Evolutionary conservation across 148 eudicot genomes (phyloP).

Genomic region (Mesembryanthemum crystallinum): DNA sequence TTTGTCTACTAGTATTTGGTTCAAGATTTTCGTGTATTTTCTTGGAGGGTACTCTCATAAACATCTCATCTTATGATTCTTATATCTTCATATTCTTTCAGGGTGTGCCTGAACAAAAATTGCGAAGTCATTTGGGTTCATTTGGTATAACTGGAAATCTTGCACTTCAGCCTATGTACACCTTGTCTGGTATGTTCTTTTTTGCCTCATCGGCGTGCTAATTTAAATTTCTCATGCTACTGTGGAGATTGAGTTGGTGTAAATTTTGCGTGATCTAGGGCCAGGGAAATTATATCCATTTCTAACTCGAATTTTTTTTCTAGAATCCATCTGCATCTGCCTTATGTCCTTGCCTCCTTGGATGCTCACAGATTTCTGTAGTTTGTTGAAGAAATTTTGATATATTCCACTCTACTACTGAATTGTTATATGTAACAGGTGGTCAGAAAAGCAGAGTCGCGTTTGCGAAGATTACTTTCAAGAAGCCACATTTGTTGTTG

Average conservation of each 20-base stretch:
- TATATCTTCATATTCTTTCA: conserved; percentile 28
- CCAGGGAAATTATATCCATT: not conserved
- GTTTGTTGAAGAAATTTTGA: not conserved
- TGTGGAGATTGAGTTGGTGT: not conserved
- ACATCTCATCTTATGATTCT: not conserved
- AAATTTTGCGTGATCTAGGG: not conserved
- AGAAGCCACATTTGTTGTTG: conserved; percentile 84
- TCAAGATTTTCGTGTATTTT: not conserved
- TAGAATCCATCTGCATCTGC: not conserved
- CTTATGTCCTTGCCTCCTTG: not conserved
- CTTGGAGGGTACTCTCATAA: conserved; percentile 3
- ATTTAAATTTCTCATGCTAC: not conserved
- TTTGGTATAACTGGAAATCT: conserved; percentile 97
- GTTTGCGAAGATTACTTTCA: conserved; percentile 97
- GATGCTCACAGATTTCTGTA: not conserved
- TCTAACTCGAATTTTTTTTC: not conserved
- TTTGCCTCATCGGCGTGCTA: conserved; percentile 3
- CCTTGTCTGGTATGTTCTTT: conserved; percentile 74
- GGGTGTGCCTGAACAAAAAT: conserved; percentile 98
- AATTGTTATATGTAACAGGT: conserved; percentile 52
- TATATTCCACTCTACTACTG: not conserved
- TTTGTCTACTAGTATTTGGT: not conserved
- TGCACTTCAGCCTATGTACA: conserved; percentile 99
- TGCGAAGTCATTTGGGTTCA: conserved; percentile 91
- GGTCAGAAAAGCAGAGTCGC: conserved; percentile 99